These are phyloP conservation scores for Solanum piurae DNA, from an alignment of 257 asterid genomes.

Conservation along the genomic window DNA sequence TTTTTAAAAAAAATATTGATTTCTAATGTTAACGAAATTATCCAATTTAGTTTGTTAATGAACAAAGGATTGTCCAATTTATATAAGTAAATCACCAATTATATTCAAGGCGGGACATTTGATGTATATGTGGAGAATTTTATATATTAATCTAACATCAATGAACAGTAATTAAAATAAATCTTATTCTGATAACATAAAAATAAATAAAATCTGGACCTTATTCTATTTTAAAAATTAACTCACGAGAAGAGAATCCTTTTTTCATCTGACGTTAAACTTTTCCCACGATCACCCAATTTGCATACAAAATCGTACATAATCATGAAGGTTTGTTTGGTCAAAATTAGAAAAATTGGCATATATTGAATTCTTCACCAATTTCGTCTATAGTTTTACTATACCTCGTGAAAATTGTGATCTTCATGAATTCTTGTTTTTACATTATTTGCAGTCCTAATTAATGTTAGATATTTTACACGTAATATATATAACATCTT, in stretches of 20 bases:
- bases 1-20: neutral
- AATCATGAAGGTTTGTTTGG: neutral
- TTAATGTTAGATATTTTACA: neutral
- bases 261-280: neutral
- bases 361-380: neutral
- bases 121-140: neutral
- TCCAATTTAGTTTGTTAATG: neutral
- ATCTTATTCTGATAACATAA: neutral
- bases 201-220: neutral
- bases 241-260: neutral
- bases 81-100: neutral
- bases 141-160: neutral
- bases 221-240: neutral
- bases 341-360: neutral
- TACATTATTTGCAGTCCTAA: neutral
- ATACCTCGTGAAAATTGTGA: neutral
- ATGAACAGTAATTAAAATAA: neutral
- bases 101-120: neutral
- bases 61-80: too few relatives aligned
- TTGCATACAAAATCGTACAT: neutral
- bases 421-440: neutral
- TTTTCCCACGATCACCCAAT: neutral
- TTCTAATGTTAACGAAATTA: neutral
- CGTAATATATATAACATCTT: neutral
- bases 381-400: neutral